Conservation (phyloP, 768 basidiomycete genomes). For the Cystofilobasidium macerans region DNA sequence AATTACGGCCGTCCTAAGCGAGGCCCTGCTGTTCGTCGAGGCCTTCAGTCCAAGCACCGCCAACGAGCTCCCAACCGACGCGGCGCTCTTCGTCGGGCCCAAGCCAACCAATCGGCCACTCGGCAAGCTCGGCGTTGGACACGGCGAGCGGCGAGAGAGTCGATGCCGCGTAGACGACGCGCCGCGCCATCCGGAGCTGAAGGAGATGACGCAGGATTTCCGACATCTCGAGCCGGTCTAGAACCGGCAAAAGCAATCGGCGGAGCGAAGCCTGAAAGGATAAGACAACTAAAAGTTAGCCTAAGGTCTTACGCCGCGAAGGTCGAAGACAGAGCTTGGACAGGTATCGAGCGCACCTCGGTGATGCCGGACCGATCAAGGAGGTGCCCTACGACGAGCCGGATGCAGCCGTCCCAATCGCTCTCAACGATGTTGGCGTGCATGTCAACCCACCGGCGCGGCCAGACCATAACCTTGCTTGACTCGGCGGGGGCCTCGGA, state of each 20-base stretch:
- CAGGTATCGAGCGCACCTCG: conserved; percentile 9
- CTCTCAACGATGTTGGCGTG: neutral
- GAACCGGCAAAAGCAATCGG: neutral
- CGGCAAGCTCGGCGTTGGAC: neutral
- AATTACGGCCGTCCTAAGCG: too few species aligned
- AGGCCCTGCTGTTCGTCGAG: too few species aligned
- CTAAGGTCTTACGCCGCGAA: too few species aligned
- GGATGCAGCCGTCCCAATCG: conserved; percentile 4
- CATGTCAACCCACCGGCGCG: conserved; percentile 18
- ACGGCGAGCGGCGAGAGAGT: neutral
- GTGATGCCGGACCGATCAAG: conserved; percentile 7
- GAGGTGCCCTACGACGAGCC: conserved; percentile 15
- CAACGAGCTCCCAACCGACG: conserved; percentile 5
- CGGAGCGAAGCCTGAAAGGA: neutral
- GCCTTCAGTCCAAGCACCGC: conserved; percentile 10
- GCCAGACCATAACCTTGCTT: conserved; percentile 6
- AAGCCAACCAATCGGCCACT: conserved; percentile 17
- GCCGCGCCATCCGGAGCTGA: neutral
- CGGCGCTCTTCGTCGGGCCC: conserved; percentile 7
- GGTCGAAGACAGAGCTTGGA: neutral
- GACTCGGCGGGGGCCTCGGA: neutral
- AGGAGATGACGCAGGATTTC: conserved; percentile 15
- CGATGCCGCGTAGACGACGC: neutral
- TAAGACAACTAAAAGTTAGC: too few species aligned
- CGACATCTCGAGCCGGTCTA: conserved; percentile 20